Base-by-base conservation (phyloP, 2,329 filamentous ascomycete species). In the Penicillium decumbens region DNA sequence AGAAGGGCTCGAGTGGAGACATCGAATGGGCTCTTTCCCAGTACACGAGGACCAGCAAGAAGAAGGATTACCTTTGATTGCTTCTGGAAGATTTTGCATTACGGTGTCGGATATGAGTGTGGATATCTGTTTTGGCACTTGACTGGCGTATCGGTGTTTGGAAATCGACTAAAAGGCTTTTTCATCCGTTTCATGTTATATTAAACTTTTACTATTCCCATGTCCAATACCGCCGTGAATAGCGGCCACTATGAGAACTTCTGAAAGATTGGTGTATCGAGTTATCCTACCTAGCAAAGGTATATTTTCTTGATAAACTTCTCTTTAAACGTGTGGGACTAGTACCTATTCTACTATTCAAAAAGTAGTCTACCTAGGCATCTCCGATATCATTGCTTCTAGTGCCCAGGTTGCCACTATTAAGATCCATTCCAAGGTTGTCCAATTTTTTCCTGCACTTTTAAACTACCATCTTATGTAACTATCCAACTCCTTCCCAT, bases 11-110 rank as follows among this genome's bases (percentile, higher is more conserved):
- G 70, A 88, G 95, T 59, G 92, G 92, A 3, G 93, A 98, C 71
- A 84, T 95, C 4, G 93, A 98, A 73, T 98, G 93, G 93, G 87
- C 93, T 56, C 77, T 98, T 56, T 95, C 89, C 54, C 92, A 96
- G 67, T 98, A 95, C 71, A 98, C 92, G 7, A 80, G 93, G 59
- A 97, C 92, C 12, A 85, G 87, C 62, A 84, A 84, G 73, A 97
- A 97, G 82, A 96, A 96, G 83, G 89, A 95, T 65, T 95, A 95
- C 66, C 78, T 96, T 47, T 96, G 58, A 47, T 30, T 45, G 35
- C 15, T 43, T 25, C 20, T 4, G 25, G 43, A 30, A 40, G 30
- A 48, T 40, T 56, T 55, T 41, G 49, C 54, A 57, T 60, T 41
- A 52, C 40, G 50, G 49, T 49, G 47, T 55, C 51, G 46, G 44